Base-by-base conservation (phyloP, 306 rosid species). In the Crotalaria pallida region DNA sequence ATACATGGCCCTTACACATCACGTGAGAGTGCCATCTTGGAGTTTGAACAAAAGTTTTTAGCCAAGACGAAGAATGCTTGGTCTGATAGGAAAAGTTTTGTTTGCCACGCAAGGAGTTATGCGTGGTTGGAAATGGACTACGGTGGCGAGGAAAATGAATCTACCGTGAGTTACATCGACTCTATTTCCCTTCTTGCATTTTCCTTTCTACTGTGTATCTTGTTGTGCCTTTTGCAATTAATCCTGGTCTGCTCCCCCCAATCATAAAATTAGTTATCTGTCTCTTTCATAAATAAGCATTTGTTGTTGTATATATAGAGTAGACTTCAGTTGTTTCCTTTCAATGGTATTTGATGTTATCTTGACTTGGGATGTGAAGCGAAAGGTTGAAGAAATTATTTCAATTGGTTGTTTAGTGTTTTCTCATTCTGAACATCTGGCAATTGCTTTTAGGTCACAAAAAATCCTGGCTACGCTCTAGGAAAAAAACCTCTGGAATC, bases 121-220 rank as follows among this genome's bases (percentile, higher is more conserved):
- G 83, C 83, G 41, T 91, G 92, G 99, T 75, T 94, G 78, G 96
- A 94, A 79, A 91, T 94, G 96, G 99, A 94, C 76, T 91, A 91
- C 71, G 50, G 81, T 10, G 85, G 84, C 80, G 81, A 82, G 59
- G 89, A 81, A 45, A 52, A 67, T 51, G 86, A 87, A 65, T 63
- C 79, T 60, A 52, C 69, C 6, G 99, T 94, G 77, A 94, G 99
- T 87, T 74, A 29, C 73, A 23, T 17, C 16, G 51, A 44, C 68
- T 81, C 59, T 64, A 41, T 36, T 64, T 36, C 41, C 56, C 19
- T 18, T 75, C 21, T 47, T 70, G 24, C 40, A 38, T 72, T 59
- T 56, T 66, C 51, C 52, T 55, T 69, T 60, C 61, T 21, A 36
- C 13, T 57, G 15, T 73, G 61, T 62, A 65, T 61, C 41, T 61